Conservation (phyloP, 768 basidiomycete species). For the Termitomyces sp. region DNA sequence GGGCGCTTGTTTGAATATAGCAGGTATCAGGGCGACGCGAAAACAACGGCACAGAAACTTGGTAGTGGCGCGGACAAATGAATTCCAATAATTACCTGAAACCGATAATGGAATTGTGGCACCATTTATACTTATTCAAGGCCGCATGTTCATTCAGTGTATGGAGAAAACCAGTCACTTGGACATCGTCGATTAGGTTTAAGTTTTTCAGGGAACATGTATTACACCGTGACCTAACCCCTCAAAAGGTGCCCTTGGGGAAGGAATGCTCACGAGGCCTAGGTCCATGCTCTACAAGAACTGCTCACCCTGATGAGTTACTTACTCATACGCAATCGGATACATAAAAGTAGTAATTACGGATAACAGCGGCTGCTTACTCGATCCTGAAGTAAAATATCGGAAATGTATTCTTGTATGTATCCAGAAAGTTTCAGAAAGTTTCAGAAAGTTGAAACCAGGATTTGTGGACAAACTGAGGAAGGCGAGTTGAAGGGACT, state of each 20-base stretch:
- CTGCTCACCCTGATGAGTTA: neutral
- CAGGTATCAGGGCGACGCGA: neutral
- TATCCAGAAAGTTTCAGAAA: no score
- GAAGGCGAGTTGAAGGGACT: no score
- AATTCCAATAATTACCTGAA: neutral
- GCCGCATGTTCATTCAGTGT: neutral
- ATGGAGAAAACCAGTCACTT: neutral
- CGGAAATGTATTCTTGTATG: neutral
- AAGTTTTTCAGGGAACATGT: neutral
- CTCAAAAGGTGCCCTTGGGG: neutral
- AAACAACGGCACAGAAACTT: neutral
- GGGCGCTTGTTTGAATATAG: neutral
- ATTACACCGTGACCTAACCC: neutral
- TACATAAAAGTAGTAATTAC: no score
- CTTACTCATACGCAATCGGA: neutral
- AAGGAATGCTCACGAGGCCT: neutral
- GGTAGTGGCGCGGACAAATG: neutral
- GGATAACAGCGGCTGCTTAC: neutral
- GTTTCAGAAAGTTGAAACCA: neutral
- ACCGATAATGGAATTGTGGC: neutral
- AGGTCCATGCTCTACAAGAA: neutral
- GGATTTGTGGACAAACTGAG: neutral
- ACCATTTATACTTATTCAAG: neutral
- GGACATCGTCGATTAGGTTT: neutral
- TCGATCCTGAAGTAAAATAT: neutral